Percentiles rank a stretch among this genome's conserved stretches.
Conservation (phyloP, 768 basidiomycete genomes). For the Floccularia luteovirens region DNA sequence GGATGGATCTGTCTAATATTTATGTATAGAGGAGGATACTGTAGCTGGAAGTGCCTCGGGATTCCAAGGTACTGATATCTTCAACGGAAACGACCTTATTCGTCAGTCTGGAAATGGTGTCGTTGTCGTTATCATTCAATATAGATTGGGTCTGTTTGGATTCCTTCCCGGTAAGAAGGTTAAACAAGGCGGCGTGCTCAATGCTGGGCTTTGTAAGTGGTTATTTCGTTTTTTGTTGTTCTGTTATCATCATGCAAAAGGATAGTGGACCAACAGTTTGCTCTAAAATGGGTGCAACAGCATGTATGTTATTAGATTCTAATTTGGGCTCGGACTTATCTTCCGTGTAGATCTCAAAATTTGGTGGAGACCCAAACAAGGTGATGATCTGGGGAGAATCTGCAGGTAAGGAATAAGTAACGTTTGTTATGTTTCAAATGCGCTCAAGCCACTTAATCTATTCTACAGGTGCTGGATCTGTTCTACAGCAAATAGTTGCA, state of each 20-base stretch:
- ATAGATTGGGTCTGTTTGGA: conserved; percentile 35
- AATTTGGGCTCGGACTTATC: no score
- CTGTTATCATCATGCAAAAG: conserved; percentile 1
- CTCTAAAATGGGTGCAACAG: conserved; percentile 32
- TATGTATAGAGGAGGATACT: conserved; percentile 21
- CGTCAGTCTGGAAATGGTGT: conserved; percentile 23
- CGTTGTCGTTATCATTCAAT: conserved; percentile 32
- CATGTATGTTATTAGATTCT: conserved; percentile 16
- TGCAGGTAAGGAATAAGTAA: conserved; percentile 17
- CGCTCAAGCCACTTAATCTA: neutral
- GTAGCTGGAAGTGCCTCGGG: conserved; percentile 16
- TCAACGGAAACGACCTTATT: conserved; percentile 27
- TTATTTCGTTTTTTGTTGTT: neutral
- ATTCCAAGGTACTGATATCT: conserved; percentile 2
- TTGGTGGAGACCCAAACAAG: conserved; percentile 30
- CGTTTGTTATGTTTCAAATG: neutral
- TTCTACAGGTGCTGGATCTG: conserved; percentile 35
- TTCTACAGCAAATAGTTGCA: conserved; percentile 40
- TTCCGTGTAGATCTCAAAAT: conserved; percentile 27
- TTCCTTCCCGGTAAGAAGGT: conserved; percentile 38
- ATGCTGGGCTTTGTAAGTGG: conserved; percentile 38
- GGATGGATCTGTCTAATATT: neutral
- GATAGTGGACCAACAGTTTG: conserved; percentile 36
- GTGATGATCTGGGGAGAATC: conserved; percentile 39
- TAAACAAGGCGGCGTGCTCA: conserved; percentile 33